A percentile compares a stretch with the other conserved stretches of the same genome.
These are phyloP conservation scores for Cladosporium sp. DNA, from an alignment of 2,329 filamentous ascomycete species.

Conservation along the genomic window DNA sequence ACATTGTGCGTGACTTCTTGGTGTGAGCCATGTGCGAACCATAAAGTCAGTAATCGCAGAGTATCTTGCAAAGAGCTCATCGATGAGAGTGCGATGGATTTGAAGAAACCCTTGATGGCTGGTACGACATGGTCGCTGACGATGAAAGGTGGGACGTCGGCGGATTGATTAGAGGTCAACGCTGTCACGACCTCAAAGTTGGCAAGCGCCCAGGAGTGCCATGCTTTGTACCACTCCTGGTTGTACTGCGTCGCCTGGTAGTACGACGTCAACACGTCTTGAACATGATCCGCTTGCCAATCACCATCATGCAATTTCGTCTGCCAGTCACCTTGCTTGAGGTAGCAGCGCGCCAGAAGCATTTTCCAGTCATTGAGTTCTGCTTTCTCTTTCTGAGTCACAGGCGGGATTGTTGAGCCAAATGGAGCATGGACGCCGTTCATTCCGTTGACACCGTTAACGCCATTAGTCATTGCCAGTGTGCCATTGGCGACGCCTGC, in stretches of 20 bases:
- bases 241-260: slow-evolving; percentile 91
- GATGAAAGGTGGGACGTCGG: slow-evolving; percentile 64
- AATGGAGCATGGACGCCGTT: slow-evolving; percentile 41
- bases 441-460: slow-evolving; percentile 44
- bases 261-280: slow-evolving; percentile 89
- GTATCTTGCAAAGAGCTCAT: slow-evolving; percentile 96
- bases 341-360: slow-evolving; percentile 89
- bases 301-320: slow-evolving; percentile 80
- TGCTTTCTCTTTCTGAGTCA: slow-evolving; percentile 42
- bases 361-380: slow-evolving; percentile 62
- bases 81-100: slow-evolving; percentile 88
- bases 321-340: slow-evolving; percentile 96
- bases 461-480: slow-evolving; percentile 49
- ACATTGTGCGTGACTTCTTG: slow-evolving; percentile 85
- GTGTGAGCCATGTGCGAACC: slow-evolving; percentile 92
- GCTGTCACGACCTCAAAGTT: slow-evolving; percentile 98
- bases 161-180: slow-evolving; percentile 63
- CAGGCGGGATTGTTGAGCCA: slow-evolving; percentile 31
- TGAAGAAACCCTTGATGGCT: slow-evolving; percentile 94
- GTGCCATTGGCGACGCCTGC: slow-evolving; percentile 30
- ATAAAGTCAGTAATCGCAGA: slow-evolving; percentile 85
- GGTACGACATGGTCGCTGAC: slow-evolving; percentile 89
- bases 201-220: slow-evolving; percentile 97
- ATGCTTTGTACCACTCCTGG: slow-evolving; percentile 96
- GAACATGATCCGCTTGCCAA: slow-evolving; percentile 83